Percentiles rank a stretch among this genome's conserved stretches.
Evolutionary conservation across 108 stramenopile species (phyloP).

Genomic region (Nitzschia sp.): DNA sequence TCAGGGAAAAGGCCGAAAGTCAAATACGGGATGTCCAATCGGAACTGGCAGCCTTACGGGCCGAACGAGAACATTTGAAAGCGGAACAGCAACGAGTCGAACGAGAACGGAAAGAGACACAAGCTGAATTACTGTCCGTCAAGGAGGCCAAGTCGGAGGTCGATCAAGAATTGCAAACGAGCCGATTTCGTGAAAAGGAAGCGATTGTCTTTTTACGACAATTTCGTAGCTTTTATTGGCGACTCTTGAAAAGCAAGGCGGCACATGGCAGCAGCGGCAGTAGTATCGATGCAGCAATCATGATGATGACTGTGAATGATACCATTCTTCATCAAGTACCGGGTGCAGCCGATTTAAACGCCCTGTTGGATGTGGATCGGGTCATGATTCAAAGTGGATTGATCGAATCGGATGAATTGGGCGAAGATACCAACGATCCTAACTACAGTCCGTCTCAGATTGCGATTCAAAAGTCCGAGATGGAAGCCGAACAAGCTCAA

Average conservation of each 20-base stretch:
- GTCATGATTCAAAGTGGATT: constrained; percentile 80
- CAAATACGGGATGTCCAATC: constrained; percentile 51
- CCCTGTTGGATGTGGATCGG: constrained; percentile 77
- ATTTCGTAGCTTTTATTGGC: constrained; percentile 79
- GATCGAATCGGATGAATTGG: constrained; percentile 71
- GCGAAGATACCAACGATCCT: constrained; percentile 48
- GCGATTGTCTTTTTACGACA: constrained; percentile 82
- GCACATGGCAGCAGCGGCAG: constrained; percentile 56
- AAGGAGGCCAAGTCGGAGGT: constrained; percentile 53
- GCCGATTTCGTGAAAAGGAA: constrained; percentile 86
- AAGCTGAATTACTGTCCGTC: constrained; percentile 50
- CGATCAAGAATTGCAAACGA: constrained; percentile 68
- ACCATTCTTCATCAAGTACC: constrained; percentile 50
- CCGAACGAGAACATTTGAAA: constrained; percentile 59
- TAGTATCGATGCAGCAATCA: too few relatives aligned
- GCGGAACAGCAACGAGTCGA: constrained; percentile 51
- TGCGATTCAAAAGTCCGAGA: constrained; percentile 6
- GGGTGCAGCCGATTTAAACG: constrained; percentile 66
- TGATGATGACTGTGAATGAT: constrained; percentile 44
- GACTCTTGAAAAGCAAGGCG: constrained; percentile 66
- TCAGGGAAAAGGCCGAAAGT: constrained; percentile 32
- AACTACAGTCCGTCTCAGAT: constrained; percentile 17
- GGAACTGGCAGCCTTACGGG: constrained; percentile 61
- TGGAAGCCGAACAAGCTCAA: constrained; percentile 17
- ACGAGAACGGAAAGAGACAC: constrained; percentile 47